Base-by-base conservation (phyloP, 768 basidiomycete species). In the Mycena olivaceomarginata region DNA sequence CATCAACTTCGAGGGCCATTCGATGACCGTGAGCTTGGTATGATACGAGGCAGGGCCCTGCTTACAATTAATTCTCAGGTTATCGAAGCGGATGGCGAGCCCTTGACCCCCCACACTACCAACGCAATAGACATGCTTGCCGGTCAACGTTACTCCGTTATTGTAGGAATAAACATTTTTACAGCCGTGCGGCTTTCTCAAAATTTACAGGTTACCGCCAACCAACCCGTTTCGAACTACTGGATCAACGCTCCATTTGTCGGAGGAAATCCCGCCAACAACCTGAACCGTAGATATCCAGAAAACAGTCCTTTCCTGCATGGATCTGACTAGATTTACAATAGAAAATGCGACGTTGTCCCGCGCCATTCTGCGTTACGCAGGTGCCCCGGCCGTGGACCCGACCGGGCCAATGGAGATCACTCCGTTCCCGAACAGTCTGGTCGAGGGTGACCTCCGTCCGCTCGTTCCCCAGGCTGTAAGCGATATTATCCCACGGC, bases 141-240 rank as follows among this genome's bases (percentile, higher is more conserved):
- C 8, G 89, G 87, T 2, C 91, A 92, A 80, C 87, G 91, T n/a
- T 92, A 92, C 79, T 91, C 83, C 2, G 84, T 87, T 9, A 81
- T 87, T 11, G 81, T 86, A 70, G 22, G 83, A 75, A 6, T 39
- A 25, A n/a, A n/a, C n/a, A n/a, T 39, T 40, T 12, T 56, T 31
- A 43, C 25, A 41, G 59, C 31, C 59, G 15, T 8, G 31, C 48
- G 53, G 40, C 40, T 41, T 66, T 56, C 22, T 53, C 62, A 60
- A 15, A 62, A 83, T 41, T 20, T 75, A 20, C 13, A 83, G 81
- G 67, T 84, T 64, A 84, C 77, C 20, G 89, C 90, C 22, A 85
- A 89, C 78, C 87, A 90, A 76, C 81, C 86, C 0, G 83, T 90
- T 0, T 86, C 75, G 12, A 91, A 90, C 81, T 91, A 90, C 80